These are phyloP conservation scores for Geotrichum candidum DNA, from an alignment of 1,139 yeast species.

Conservation along the genomic window DNA sequence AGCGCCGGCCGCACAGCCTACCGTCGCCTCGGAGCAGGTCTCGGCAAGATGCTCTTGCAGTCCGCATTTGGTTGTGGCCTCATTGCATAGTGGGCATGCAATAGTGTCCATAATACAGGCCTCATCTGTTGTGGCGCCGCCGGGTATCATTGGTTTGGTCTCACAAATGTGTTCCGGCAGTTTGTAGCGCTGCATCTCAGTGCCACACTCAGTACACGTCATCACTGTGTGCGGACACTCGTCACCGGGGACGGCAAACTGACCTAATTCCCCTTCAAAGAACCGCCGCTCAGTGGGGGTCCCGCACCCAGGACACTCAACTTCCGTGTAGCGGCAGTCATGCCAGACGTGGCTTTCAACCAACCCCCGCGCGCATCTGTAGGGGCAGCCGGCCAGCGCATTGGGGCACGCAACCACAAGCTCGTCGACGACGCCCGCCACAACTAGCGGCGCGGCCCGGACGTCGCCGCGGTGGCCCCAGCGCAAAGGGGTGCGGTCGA, in stretches of 20 bases:
- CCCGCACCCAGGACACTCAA: slow-evolving; percentile 35
- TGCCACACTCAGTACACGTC: neutral
- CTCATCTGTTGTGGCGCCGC: neutral
- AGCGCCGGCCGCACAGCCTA: neutral
- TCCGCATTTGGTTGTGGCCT: slow-evolving; percentile 13
- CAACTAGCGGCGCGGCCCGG: slow-evolving; percentile 56
- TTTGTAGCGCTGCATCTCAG: neutral
- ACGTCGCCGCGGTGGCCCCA: slow-evolving; percentile 38
- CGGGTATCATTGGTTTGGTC: neutral
- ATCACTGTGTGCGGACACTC: slow-evolving; percentile 3
- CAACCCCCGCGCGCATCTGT: slow-evolving; percentile 58
- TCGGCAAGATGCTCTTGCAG: slow-evolving; percentile 22
- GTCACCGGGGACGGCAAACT: neutral
- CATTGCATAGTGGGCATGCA: neutral
- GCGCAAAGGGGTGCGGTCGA: slow-evolving; percentile 50
- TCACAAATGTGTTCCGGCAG: neutral
- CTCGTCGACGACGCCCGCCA: slow-evolving; percentile 58
- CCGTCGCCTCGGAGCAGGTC: neutral
- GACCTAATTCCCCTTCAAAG: slow-evolving; percentile 1
- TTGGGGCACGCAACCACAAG: slow-evolving; percentile 53
- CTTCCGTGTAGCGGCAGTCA: slow-evolving; percentile 50
- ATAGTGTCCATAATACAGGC: neutral
- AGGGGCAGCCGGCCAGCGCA: slow-evolving; percentile 49
- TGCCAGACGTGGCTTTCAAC: slow-evolving; percentile 46
- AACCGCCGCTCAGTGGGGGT: slow-evolving; percentile 11